phyloP scores from a whole-genome alignment of 768 basidiomycete species.

The Russula dissimulans region DNA sequence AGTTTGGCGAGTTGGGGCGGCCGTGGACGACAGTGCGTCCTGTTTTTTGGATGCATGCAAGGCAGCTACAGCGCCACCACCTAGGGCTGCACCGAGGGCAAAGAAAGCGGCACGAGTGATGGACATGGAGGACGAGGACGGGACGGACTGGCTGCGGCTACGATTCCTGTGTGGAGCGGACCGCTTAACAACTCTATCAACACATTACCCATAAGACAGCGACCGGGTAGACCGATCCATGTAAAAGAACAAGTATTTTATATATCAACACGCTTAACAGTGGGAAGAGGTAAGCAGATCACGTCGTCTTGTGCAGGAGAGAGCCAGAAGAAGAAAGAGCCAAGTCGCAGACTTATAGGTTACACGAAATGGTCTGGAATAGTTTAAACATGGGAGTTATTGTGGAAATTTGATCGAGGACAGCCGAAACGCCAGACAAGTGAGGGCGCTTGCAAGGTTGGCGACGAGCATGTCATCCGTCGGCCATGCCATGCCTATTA shows the following conservation, averaged over 20 bases:
- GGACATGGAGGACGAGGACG: conserved; percentile 25
- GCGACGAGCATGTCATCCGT: background rate
- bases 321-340: conserved; percentile 11
- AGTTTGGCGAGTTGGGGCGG: background rate
- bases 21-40: conserved; percentile 12
- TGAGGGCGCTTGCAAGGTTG: background rate
- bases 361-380: conserved; percentile 14
- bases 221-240: conserved; percentile 14
- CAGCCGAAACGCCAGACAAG: conserved; percentile 5
- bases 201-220: conserved; percentile 20
- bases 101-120: conserved; percentile 64
- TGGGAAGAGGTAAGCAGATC: conserved; percentile 4
- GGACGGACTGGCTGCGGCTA: too few relatives aligned
- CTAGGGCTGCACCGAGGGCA: conserved; percentile 72
- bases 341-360: conserved; percentile 17
- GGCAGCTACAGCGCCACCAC: conserved; percentile 59
- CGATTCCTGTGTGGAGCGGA: too few relatives aligned
- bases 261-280: conserved; percentile 9
- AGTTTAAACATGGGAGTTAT: conserved; percentile 11
- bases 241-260: conserved; percentile 14
- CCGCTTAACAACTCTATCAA: conserved; percentile 8
- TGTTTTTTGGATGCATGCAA: conserved; percentile 31
- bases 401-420: conserved; percentile 7
- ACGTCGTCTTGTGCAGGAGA: conserved; percentile 23
- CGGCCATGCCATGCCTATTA: background rate